phyloP scores from a whole-genome alignment of 768 basidiomycete species.

The Coprinopsis cinerea region DNA sequence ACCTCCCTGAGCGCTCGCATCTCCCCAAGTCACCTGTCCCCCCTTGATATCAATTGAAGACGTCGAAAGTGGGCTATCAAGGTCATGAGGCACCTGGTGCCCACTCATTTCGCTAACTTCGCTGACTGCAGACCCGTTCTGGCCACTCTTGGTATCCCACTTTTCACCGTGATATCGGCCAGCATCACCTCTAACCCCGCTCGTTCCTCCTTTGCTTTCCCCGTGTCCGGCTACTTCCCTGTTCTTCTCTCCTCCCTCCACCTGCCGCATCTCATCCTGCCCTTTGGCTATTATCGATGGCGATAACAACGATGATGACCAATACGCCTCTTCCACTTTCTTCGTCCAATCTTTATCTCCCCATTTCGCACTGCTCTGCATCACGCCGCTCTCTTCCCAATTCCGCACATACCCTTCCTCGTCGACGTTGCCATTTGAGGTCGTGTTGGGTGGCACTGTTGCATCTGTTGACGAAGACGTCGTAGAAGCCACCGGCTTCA shows the following conservation, averaged over 20 bases:
- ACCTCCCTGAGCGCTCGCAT: constrained; percentile 4
- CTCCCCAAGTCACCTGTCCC: background rate
- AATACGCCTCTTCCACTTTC: constrained; percentile 79
- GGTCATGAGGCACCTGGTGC: background rate
- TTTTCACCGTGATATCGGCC: background rate
- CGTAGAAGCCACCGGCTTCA: constrained; percentile 30
- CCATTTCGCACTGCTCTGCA: constrained; percentile 59
- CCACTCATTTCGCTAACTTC: background rate
- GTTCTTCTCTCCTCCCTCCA: background rate
- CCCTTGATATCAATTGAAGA: background rate
- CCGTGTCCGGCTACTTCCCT: background rate
- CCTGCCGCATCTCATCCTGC: too few species aligned
- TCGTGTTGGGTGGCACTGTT: background rate
- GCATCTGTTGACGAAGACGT: background rate
- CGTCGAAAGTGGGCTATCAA: background rate
- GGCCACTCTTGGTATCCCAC: background rate
- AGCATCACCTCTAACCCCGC: background rate
- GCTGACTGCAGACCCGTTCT: background rate
- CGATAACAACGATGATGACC: constrained; percentile 31
- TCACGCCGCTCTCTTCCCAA: constrained; percentile 53
- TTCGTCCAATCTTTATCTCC: constrained; percentile 79
- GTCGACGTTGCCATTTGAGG: constrained; percentile 27
- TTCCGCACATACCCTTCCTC: constrained; percentile 64
- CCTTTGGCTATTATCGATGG: too few species aligned
- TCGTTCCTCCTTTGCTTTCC: background rate